Percentiles rank a stretch among this genome's conserved stretches.
Evolutionary conservation across 75 land plant genomes (phyloP).

Genomic region (Azolla pinnata): DNA sequence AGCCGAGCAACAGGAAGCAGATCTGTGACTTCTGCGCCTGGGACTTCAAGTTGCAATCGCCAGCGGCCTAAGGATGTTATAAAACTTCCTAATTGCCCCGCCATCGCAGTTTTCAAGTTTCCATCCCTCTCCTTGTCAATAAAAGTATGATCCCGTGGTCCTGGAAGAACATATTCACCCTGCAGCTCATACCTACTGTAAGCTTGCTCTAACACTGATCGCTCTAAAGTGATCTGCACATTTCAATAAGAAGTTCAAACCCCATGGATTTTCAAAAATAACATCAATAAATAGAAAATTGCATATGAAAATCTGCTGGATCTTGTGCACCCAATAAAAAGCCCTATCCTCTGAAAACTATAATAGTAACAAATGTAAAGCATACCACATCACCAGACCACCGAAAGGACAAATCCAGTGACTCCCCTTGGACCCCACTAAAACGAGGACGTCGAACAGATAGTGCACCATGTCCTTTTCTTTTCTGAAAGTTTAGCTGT

Average conservation of each 20-base stretch:
- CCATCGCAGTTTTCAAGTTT: slow-evolving; percentile 56
- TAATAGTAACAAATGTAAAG: neutral
- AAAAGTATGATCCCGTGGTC: slow-evolving; percentile 56
- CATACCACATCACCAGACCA: slow-evolving; percentile 99
- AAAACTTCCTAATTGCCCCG: slow-evolving; percentile 69
- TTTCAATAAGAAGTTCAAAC: too few species aligned
- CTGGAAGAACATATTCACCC: slow-evolving; percentile 98
- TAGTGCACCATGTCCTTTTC: slow-evolving; percentile 82
- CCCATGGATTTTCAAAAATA: too few species aligned
- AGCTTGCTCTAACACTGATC: slow-evolving; percentile 76
- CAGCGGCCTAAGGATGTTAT: slow-evolving; percentile 96
- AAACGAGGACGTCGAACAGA: slow-evolving; percentile 85
- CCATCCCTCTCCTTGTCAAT: slow-evolving; percentile 38
- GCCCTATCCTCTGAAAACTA: too few species aligned
- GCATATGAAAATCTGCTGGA: too few species aligned
- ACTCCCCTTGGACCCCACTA: slow-evolving; percentile 94
- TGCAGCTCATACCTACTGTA: slow-evolving; percentile 87
- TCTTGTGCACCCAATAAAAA: too few species aligned
- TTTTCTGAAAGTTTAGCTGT: slow-evolving; percentile 83
- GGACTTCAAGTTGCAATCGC: slow-evolving; percentile 96
- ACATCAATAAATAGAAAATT: too few species aligned
- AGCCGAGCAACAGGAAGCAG: slow-evolving; percentile 99
- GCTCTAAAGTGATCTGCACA: slow-evolving; percentile 80
- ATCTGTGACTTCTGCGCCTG: slow-evolving; percentile 88
- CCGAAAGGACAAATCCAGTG: slow-evolving; percentile 83